A percentile compares a stretch with the other conserved stretches of the same genome.
Evolutionary conservation across 2,329 filamentous ascomycete genomes (phyloP).

Genomic region (Gnomoniopsis smithogilvyi): DNA sequence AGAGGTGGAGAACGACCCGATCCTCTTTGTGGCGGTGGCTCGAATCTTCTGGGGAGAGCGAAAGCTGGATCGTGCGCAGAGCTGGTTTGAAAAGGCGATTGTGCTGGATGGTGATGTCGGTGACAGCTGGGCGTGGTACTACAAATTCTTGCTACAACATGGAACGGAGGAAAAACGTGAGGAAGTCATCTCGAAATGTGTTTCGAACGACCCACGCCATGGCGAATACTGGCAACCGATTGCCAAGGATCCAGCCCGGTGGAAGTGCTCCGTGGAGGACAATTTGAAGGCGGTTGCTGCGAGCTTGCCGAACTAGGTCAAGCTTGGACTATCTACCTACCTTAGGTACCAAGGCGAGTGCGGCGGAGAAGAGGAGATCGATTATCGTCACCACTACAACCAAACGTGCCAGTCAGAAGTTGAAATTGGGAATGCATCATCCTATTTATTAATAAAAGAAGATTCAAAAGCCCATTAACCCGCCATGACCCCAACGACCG

Average conservation of each 20-base stretch:
- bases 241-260: slow-evolving; percentile 82
- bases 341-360: background rate
- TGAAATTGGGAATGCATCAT: background rate
- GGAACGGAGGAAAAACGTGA: slow-evolving; percentile 89
- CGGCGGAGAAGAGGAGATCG: background rate
- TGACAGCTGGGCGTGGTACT: slow-evolving; percentile 98
- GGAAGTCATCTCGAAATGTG: slow-evolving; percentile 79
- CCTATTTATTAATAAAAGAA: background rate
- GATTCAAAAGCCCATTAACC: background rate
- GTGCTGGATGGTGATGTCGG: slow-evolving; percentile 82
- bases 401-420: background rate
- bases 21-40: slow-evolving; percentile 86
- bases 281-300: slow-evolving; percentile 75
- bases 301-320: slow-evolving; percentile 23
- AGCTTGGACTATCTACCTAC: background rate
- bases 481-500: background rate
- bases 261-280: slow-evolving; percentile 71
- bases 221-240: slow-evolving; percentile 89
- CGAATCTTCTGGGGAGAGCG: slow-evolving; percentile 96
- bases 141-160: slow-evolving; percentile 87
- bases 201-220: slow-evolving; percentile 81
- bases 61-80: slow-evolving; percentile 87
- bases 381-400: background rate
- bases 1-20: slow-evolving; percentile 89
- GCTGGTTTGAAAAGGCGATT: slow-evolving; percentile 96